Evolutionary conservation across 805 yeast species (phyloP).

Genomic region (Schwanniomyces yamadae): DNA sequence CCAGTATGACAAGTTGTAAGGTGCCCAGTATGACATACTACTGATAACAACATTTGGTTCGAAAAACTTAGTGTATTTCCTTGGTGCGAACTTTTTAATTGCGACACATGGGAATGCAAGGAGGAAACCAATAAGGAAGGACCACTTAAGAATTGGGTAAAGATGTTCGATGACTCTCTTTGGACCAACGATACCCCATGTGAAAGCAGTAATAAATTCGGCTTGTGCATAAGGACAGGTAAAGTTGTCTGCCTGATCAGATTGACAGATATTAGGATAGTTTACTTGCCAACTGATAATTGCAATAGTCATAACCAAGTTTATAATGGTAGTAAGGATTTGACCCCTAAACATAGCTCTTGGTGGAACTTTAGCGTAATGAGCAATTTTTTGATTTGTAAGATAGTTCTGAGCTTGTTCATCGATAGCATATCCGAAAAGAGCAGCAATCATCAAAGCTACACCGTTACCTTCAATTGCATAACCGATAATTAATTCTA

Average conservation of each 20-base stretch:
- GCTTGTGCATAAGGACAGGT: conserved; percentile 44
- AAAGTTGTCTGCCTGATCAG: conserved; percentile 20
- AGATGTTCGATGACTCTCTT: conserved; percentile 37
- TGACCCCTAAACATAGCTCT: conserved; percentile 38
- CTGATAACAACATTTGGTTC: conserved; percentile 33
- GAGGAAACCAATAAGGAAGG: conserved; percentile 51
- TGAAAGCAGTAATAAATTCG: conserved; percentile 43
- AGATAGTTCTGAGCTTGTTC: conserved; percentile 31
- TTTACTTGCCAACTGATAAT: conserved; percentile 44
- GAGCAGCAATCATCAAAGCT: conserved; percentile 21
- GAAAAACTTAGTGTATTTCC: conserved; percentile 41
- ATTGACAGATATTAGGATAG: conserved; percentile 32
- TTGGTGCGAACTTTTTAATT: conserved; percentile 38
- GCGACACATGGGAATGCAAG: conserved; percentile 24
- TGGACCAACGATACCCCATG: conserved; percentile 44
- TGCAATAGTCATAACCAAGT: conserved; percentile 38
- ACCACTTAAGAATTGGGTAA: conserved; percentile 46
- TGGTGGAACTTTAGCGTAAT: conserved; percentile 42
- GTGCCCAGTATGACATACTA: conserved; percentile 51
- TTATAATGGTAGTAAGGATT: conserved; percentile 40
- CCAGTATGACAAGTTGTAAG: conserved; percentile 56
- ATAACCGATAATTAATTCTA: conserved; percentile 24
- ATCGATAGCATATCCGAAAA: conserved; percentile 27
- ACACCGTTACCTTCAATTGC: conserved; percentile 25
- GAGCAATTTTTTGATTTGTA: conserved; percentile 32